Evolutionary conservation across 192 early-diverging fungal species (phyloP).

Genomic region (Podila minutissima): DNA sequence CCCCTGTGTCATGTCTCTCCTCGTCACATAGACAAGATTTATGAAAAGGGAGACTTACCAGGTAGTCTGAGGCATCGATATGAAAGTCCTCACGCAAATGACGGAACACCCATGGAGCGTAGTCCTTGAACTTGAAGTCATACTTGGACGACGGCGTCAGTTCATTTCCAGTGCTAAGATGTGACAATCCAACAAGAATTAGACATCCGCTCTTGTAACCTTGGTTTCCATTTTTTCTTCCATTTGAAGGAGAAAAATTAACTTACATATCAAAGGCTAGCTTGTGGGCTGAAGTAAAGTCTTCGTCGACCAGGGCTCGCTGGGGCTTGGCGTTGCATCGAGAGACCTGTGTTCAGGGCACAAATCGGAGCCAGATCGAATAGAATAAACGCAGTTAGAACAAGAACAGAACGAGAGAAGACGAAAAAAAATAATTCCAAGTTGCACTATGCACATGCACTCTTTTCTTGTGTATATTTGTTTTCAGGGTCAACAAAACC

Average conservation of each 20-base stretch:
- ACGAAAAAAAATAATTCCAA: background rate
- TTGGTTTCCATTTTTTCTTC: background rate
- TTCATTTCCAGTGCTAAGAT: constrained; percentile 86
- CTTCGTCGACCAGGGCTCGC: constrained; percentile 76
- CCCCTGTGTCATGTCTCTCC: no score
- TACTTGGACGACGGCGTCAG: constrained; percentile 94
- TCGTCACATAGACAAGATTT: no score
- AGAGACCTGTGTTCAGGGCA: constrained; percentile 63
- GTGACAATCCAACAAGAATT: background rate
- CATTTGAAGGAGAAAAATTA: background rate
- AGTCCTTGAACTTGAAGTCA: constrained; percentile 99
- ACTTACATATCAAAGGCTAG: constrained; percentile 93
- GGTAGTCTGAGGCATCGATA: constrained; percentile 92
- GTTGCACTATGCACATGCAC: background rate
- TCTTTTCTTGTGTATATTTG: constrained; percentile 1
- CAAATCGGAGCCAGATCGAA: background rate
- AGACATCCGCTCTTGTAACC: background rate
- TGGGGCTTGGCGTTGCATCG: constrained; percentile 87
- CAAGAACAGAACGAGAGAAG: background rate
- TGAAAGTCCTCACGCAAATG: constrained; percentile 87
- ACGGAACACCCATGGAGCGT: constrained; percentile 97
- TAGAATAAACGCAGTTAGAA: background rate
- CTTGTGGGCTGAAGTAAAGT: constrained; percentile 92
- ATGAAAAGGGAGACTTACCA: constrained; percentile 59
- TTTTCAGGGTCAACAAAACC: background rate